These are phyloP conservation scores for Stereum hirsutum DNA, from an alignment of 1,284 basidiomycete species.

Conservation along the genomic window DNA sequence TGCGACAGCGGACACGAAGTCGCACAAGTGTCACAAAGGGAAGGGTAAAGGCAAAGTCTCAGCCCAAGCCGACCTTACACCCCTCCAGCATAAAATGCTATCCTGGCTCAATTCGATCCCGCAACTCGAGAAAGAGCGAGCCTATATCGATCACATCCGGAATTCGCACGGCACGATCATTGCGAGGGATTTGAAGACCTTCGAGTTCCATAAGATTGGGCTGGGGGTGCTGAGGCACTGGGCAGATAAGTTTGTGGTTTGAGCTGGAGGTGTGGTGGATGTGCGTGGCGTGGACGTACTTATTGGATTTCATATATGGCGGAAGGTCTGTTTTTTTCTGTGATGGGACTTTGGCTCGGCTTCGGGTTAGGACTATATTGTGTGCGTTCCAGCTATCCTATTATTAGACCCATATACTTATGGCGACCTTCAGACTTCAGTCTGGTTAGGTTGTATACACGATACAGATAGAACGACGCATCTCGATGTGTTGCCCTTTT, in stretches of 20 bases:
- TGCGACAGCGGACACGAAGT: conserved; percentile 1
- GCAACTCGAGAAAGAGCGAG: conserved; percentile 53
- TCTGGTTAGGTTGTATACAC: too few species aligned
- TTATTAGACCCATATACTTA: too few species aligned
- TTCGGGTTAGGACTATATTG: too few species aligned
- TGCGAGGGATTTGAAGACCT: conserved; percentile 51
- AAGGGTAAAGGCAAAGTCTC: conserved; percentile 1
- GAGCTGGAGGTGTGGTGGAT: too few species aligned
- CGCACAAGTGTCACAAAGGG: background rate
- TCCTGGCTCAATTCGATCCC: conserved; percentile 57
- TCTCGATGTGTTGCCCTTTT: too few species aligned
- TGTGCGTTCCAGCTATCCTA: too few species aligned
- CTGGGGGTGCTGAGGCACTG: conserved; percentile 60
- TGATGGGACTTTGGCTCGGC: too few species aligned
- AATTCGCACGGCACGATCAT: conserved; percentile 68
- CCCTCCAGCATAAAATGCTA: conserved; percentile 42
- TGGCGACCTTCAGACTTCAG: too few species aligned
- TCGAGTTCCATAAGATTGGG: conserved; percentile 46
- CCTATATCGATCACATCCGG: conserved; percentile 44
- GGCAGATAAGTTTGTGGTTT: conserved; percentile 53
- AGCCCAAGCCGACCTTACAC: conserved; percentile 26
- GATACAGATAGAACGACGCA: too few species aligned
- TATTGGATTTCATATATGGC: too few species aligned
- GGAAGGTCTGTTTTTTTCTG: too few species aligned
- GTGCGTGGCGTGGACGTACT: too few species aligned